Evolutionary conservation across 2,329 filamentous ascomycete genomes (phyloP), one percentile per base, ranked within the genome.

Genomic region (Pseudogymnoascus sp.): DNA sequence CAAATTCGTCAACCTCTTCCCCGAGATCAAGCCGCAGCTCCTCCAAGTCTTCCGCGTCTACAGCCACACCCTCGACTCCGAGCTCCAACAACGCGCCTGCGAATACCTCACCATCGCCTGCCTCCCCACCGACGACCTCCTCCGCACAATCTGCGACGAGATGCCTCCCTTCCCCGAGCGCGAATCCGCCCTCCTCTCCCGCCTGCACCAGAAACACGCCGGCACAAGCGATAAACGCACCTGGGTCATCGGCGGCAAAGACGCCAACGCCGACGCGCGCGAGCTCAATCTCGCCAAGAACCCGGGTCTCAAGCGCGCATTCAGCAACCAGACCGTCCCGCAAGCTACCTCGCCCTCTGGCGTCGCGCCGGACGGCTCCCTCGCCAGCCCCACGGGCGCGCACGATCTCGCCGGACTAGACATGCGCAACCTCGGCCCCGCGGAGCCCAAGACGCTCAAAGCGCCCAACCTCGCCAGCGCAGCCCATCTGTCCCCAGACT

Each of bases 161-260:
- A 99, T 99, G 95, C 94, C 94, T 2, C 92, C 94, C 0, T 99
- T 97, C 77, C 95, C 94, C 0, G 92, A 99, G 74, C 83, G 95
- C 64, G 88, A 96, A 63, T 97, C 94, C 4, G 93, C 94, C 1
- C 80, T 99, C 28, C 80, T 99, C 9, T 97, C 93, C 39, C 84
- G 94, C 63, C 82, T 99, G 59, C 93, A 99, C 75, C 92, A 96
- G 75, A 97, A 96, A 78, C 92, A 95, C 70, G 90, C 89, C 58
- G 90, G 89, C 64, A 94, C 91, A 12, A 96, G 91, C 72, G 94
- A 99, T 75, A 95, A 95, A 77, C 85, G 93, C 65, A 97, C 94
- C 1, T 99, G 94, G 94, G 88, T 97, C 25, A 90, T 97, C n/a
- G 93, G 93, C 65, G 93, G 92, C 64, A 97, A 96, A 77, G 92